A percentile compares a stretch with the other conserved stretches of the same genome.
Conservation (phyloP, 805 yeast genomes). For the Torulaspora gathmanii region DNA sequence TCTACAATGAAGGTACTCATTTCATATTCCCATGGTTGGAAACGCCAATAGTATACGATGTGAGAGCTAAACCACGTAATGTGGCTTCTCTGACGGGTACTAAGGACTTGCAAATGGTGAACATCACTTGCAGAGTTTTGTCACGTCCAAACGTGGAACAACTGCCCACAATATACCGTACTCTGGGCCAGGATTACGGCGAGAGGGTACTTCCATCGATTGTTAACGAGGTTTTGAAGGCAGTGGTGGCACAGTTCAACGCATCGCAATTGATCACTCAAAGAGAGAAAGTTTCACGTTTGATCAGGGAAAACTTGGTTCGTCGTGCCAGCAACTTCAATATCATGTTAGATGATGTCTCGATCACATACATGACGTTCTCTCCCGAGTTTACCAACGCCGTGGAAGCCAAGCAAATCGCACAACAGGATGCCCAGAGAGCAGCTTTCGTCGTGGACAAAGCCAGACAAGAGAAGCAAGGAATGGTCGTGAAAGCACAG, state of each 20-base stretch:
- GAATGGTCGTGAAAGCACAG: slow-evolving; percentile 91
- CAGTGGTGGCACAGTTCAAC: slow-evolving; percentile 97
- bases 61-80: slow-evolving; percentile 94
- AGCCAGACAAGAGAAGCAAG: slow-evolving; percentile 97
- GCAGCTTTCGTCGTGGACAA: slow-evolving; percentile 96
- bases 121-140: slow-evolving; percentile 96
- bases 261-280: slow-evolving; percentile 98
- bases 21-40: slow-evolving; percentile 91
- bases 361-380: slow-evolving; percentile 93
- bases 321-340: slow-evolving; percentile 90
- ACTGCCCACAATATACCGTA: slow-evolving; percentile 81
- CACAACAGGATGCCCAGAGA: slow-evolving; percentile 98
- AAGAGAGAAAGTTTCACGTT: slow-evolving; percentile 89
- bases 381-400: slow-evolving; percentile 97
- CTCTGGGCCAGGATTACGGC: slow-evolving; percentile 91
- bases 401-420: slow-evolving; percentile 97
- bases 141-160: slow-evolving; percentile 78
- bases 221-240: slow-evolving; percentile 92
- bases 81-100: slow-evolving; percentile 96
- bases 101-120: slow-evolving; percentile 97
- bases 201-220: slow-evolving; percentile 97
- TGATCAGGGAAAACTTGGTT: slow-evolving; percentile 84
- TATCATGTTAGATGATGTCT: slow-evolving; percentile 87
- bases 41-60: slow-evolving; percentile 87
- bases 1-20: slow-evolving; percentile 93